Conservation (phyloP, 305 asterid genomes). For the Plantago coronopus region DNA sequence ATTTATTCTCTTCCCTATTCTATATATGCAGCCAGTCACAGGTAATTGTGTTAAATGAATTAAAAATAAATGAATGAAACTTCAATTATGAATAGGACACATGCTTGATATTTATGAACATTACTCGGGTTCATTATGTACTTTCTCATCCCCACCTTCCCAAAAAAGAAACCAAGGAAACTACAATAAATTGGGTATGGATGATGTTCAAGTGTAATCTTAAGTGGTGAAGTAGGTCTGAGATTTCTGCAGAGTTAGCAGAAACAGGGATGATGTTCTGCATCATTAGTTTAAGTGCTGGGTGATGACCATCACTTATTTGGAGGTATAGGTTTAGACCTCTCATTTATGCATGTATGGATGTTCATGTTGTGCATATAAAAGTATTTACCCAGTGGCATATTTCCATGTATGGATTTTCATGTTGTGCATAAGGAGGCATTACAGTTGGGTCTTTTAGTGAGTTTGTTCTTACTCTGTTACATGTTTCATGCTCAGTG, state of each 20-base stretch:
- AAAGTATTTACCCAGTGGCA: neutral
- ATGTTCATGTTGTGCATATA: neutral
- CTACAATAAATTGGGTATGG: too few species aligned
- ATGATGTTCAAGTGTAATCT: too few species aligned
- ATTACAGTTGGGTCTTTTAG: neutral
- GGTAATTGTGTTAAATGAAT: constrained; percentile 61
- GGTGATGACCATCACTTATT: too few species aligned
- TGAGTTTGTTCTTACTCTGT: neutral
- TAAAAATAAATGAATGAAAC: neutral
- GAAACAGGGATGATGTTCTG: too few species aligned
- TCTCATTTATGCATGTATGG: neutral
- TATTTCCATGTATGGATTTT: neutral
- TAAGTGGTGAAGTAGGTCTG: too few species aligned
- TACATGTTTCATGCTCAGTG: constrained; percentile 44
- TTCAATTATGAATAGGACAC: neutral
- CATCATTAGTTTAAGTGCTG: too few species aligned
- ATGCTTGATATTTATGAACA: neutral
- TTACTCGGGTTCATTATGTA: too few species aligned
- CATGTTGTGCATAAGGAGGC: neutral
- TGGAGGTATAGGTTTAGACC: too few species aligned
- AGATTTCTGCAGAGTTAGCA: too few species aligned
- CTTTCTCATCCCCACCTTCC: too few species aligned
- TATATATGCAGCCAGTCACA: constrained; percentile 80
- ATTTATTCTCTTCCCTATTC: constrained; percentile 90
- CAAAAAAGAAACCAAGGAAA: too few species aligned